phyloP scores from a whole-genome alignment of 139 green algal genomes.

The Tetraselmis chui region DNA sequence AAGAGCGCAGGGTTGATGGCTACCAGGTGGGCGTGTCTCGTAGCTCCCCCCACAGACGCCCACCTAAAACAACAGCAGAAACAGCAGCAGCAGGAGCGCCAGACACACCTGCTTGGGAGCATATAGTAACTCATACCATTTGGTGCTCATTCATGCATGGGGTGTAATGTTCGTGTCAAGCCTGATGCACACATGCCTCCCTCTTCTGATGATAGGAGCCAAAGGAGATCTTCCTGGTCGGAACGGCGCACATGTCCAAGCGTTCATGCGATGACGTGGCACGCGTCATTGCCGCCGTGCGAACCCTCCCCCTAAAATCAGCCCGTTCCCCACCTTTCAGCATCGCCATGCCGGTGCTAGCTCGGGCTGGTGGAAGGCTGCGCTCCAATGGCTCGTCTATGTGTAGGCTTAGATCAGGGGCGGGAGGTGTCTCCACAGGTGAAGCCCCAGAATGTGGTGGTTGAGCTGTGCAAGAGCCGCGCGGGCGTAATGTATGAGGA shows the following conservation, averaged over 20 bases:
- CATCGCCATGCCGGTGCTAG: not conserved
- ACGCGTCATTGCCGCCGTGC: slow-evolving; percentile 38
- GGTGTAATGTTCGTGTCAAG: too few species aligned
- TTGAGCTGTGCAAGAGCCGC: slow-evolving; percentile 67
- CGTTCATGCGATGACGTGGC: slow-evolving; percentile 46
- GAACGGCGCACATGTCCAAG: slow-evolving; percentile 60
- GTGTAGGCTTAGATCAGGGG: not conserved
- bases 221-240: slow-evolving; percentile 54
- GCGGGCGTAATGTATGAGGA: slow-evolving; percentile 36
- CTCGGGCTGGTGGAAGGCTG: not conserved
- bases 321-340: too few species aligned
- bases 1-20: slow-evolving; percentile 57
- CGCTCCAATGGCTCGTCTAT: not conserved
- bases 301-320: too few species aligned
- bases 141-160: too few species aligned
- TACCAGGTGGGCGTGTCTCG: slow-evolving; percentile 47
- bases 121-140: not conserved
- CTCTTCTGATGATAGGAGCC: too few species aligned
- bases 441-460: slow-evolving; percentile 58
- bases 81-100: too few species aligned
- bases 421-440: slow-evolving; percentile 17
- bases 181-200: too few species aligned
- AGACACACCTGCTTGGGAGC: too few species aligned
- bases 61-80: too few species aligned
- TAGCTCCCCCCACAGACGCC: too few species aligned